Percentiles rank a stretch among this genome's conserved stretches.
phyloP scores from a whole-genome alignment of 768 basidiomycete genomes.

The Dacryopinax primogenitus region DNA sequence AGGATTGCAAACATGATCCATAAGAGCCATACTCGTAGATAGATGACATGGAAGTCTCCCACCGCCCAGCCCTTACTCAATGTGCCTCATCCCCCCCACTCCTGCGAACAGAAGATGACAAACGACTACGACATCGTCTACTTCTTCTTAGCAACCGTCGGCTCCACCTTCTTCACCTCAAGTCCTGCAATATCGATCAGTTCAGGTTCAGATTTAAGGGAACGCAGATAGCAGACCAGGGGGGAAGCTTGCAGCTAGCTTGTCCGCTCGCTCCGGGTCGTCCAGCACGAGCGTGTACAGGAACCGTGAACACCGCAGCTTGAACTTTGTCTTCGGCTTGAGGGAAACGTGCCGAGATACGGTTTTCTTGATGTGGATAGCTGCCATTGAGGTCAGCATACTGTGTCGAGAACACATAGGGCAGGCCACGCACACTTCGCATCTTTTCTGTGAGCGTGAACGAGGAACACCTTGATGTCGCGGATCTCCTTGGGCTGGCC shows the following conservation, averaged over 20 bases:
- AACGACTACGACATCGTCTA: constrained; percentile 16
- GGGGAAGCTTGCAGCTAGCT: constrained; percentile 86
- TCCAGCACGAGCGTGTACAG: constrained; percentile 94
- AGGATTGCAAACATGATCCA: constrained; percentile 3
- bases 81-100: not conserved
- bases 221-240: constrained; percentile 53
- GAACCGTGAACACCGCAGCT: constrained; percentile 91
- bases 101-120: not conserved
- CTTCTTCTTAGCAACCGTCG: constrained; percentile 56
- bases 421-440: constrained; percentile 67
- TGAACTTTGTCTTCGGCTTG: constrained; percentile 89
- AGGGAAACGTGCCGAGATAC: constrained; percentile 43
- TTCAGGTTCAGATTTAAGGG: not conserved
- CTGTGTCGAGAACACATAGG: not conserved
- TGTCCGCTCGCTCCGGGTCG: constrained; percentile 97
- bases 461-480: constrained; percentile 98
- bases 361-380: constrained; percentile 96
- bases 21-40: not conserved
- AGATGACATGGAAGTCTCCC: not conserved
- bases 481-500: constrained; percentile 87
- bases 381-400: constrained; percentile 32
- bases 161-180: constrained; percentile 55
- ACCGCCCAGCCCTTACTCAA: not conserved
- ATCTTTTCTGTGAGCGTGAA: constrained; percentile 94
- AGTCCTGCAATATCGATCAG: constrained; percentile 39